Evolutionary conservation across 805 yeast genomes (phyloP).

Genomic region (Wickerhamiella bombiphila): DNA sequence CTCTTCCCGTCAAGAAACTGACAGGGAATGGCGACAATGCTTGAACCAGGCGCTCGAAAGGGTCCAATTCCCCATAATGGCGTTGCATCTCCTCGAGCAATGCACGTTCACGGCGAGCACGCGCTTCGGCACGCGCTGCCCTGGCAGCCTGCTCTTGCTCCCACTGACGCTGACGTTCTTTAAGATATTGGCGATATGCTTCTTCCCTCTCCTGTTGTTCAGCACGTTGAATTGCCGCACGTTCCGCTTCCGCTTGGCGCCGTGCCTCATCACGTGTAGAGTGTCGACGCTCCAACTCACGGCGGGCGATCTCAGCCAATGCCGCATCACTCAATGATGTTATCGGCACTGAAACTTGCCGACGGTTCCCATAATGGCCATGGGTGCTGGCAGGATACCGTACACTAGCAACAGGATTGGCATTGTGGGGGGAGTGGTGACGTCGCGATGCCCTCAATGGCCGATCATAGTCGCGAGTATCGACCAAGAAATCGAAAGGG

Average conservation of each 20-base stretch:
- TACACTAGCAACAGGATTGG: background rate
- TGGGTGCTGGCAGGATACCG: background rate
- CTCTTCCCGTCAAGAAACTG: background rate
- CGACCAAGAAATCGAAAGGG: background rate
- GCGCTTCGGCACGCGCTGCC: constrained; percentile 6
- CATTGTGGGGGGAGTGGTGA: too few relatives aligned
- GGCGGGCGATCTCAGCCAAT: background rate
- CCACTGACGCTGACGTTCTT: constrained; percentile 1
- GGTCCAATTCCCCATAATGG: background rate
- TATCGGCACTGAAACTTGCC: background rate
- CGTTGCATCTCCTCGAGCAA: background rate
- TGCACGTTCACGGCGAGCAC: background rate
- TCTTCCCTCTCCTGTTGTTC: background rate
- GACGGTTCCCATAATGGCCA: background rate
- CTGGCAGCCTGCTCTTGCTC: background rate
- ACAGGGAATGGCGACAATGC: constrained; percentile 1
- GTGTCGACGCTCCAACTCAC: background rate
- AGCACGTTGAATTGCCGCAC: background rate
- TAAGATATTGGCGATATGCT: background rate
- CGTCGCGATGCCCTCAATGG: background rate
- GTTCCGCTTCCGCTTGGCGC: background rate
- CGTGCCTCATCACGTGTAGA: background rate
- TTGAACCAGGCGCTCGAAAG: background rate
- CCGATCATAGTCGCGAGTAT: background rate
- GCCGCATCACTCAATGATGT: background rate